A percentile compares a stretch with the other conserved stretches of the same genome.
Conservation (phyloP, 306 rosid species). For the Trifolium fragiferum region DNA sequence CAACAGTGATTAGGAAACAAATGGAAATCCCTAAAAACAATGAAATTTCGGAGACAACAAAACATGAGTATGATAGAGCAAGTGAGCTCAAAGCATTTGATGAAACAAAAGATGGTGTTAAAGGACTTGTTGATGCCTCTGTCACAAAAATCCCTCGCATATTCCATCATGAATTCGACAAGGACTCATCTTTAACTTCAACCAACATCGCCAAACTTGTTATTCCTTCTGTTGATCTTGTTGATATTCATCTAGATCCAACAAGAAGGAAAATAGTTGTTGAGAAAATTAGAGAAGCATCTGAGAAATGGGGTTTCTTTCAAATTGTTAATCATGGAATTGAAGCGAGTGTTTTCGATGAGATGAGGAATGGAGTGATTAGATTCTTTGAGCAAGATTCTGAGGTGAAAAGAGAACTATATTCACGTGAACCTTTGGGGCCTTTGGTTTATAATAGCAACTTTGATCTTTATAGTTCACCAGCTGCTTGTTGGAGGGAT, state of each 20-base stretch:
- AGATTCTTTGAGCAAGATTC: conserved; percentile 51
- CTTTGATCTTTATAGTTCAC: conserved; percentile 45
- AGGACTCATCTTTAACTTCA: conserved; percentile 9
- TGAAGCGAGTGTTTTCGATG: conserved; percentile 40
- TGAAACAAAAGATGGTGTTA: conserved; percentile 61
- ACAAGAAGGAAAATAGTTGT: conserved; percentile 25
- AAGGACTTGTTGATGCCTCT: conserved; percentile 67
- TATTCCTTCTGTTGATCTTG: conserved; percentile 48
- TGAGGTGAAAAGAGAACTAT: conserved; percentile 46
- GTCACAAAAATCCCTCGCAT: conserved; percentile 55
- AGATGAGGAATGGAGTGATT: conserved; percentile 46
- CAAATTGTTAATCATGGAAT: conserved; percentile 57
- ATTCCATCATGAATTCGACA: conserved; percentile 31
- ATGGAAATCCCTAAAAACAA: conserved; percentile 15
- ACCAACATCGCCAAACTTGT: neutral
- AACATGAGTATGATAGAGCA: conserved; percentile 38
- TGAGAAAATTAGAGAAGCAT: conserved; percentile 42
- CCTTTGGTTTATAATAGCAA: conserved; percentile 47
- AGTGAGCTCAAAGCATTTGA: conserved; percentile 56
- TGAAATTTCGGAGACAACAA: conserved; percentile 7
- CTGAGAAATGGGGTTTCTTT: conserved; percentile 55
- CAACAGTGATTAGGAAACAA: neutral
- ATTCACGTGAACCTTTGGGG: conserved; percentile 36
- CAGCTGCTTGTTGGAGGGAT: conserved; percentile 62
- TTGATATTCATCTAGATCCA: neutral